Evolutionary conservation across 1,284 basidiomycete genomes (phyloP).

Genomic region (Chondrostereum purpureum): DNA sequence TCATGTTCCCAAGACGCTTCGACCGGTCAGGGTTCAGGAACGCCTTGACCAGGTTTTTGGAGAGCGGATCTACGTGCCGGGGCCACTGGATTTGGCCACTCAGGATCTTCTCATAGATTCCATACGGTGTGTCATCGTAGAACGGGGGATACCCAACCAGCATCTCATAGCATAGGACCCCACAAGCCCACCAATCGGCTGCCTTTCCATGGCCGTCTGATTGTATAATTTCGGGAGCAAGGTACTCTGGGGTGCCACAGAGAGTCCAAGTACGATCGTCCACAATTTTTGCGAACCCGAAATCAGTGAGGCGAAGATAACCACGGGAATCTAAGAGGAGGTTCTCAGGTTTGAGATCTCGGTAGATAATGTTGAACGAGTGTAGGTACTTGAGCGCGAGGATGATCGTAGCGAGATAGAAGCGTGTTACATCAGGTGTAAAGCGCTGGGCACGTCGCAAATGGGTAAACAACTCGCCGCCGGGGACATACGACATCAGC

Average conservation of each 20-base stretch:
- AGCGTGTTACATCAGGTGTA: slow-evolving; percentile 96
- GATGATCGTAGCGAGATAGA: slow-evolving; percentile 96
- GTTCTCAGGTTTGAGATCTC: slow-evolving; percentile 98
- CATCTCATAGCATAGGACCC: slow-evolving; percentile 97
- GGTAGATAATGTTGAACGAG: slow-evolving; percentile 97
- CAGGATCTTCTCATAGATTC: slow-evolving; percentile 92
- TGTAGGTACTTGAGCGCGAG: slow-evolving; percentile 95
- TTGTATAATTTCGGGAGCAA: slow-evolving; percentile 93
- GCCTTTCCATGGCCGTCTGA: slow-evolving; percentile 97
- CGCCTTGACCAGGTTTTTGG: slow-evolving; percentile 71
- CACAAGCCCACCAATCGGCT: slow-evolving; percentile 99
- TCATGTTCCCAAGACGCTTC: slow-evolving; percentile 92
- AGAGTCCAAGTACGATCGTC: slow-evolving; percentile 99
- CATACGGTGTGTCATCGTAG: slow-evolving; percentile 91
- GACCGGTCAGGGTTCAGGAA: slow-evolving; percentile 93
- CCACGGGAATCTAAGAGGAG: slow-evolving; percentile 92
- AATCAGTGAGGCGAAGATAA: slow-evolving; percentile 96
- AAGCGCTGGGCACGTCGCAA: slow-evolving; percentile 90
- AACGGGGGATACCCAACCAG: slow-evolving; percentile 90
- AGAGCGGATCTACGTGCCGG: slow-evolving; percentile 76
- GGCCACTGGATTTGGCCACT: slow-evolving; percentile 93
- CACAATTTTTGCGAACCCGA: slow-evolving; percentile 97
- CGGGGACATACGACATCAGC: slow-evolving; percentile 98
- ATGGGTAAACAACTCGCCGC: slow-evolving; percentile 94
- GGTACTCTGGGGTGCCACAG: slow-evolving; percentile 96